phyloP scores from a whole-genome alignment of 2,329 filamentous ascomycete genomes.

The Keithomyces neogunnii region DNA sequence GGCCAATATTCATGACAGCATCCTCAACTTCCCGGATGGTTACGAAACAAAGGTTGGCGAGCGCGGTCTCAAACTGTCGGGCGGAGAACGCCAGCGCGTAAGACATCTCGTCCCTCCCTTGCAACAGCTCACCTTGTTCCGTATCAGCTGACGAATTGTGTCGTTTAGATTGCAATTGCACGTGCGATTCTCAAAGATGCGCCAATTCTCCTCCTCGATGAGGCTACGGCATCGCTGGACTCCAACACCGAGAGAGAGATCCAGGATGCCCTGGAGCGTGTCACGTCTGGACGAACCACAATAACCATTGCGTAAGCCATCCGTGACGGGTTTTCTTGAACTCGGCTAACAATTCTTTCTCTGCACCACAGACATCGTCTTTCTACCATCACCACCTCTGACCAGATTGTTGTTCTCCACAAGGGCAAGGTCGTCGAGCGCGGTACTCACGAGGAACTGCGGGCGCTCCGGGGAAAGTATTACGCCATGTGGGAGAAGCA shows the following conservation, averaged over 20 bases:
- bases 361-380: constrained; percentile 23
- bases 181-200: constrained; percentile 23
- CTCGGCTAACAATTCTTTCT: neutral
- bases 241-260: constrained; percentile 36
- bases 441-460: constrained; percentile 40
- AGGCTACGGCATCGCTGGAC: constrained; percentile 42
- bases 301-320: constrained; percentile 33
- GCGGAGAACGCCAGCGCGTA: constrained; percentile 40
- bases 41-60: constrained; percentile 41
- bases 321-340: neutral
- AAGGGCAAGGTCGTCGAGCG: constrained; percentile 43
- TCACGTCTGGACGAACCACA: constrained; percentile 42
- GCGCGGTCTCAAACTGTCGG: constrained; percentile 38
- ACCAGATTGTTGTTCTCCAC: constrained; percentile 46
- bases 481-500: constrained; percentile 42
- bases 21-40: constrained; percentile 46
- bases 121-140: neutral
- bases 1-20: constrained; percentile 57
- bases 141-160: constrained; percentile 59
- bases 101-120: neutral
- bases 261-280: constrained; percentile 34
- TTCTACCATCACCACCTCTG: constrained; percentile 33
- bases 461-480: constrained; percentile 37
- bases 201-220: constrained; percentile 31
- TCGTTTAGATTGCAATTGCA: constrained; percentile 31